Conservation (phyloP, 768 basidiomycete species). For the Amyloporia xantha region DNA sequence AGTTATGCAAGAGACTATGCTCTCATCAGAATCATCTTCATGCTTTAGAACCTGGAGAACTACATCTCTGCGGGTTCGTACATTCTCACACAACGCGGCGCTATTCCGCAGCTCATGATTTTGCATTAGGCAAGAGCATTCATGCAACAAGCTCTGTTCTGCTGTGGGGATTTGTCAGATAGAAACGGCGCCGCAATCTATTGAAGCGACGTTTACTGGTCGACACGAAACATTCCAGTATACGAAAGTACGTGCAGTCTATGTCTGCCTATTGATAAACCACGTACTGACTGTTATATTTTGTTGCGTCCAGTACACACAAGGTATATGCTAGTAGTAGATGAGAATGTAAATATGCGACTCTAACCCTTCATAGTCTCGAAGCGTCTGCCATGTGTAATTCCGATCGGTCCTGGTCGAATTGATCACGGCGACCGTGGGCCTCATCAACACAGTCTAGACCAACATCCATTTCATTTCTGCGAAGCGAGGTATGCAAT, state of each 20-base stretch:
- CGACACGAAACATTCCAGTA: slow-evolving; percentile 56
- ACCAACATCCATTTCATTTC: slow-evolving; percentile 42
- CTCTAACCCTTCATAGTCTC: slow-evolving; percentile 34
- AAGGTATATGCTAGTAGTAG: slow-evolving; percentile 39
- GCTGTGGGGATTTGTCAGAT: slow-evolving; percentile 51
- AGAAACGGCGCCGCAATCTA: slow-evolving; percentile 49
- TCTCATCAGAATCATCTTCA: slow-evolving; percentile 45
- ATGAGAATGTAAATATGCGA: no score
- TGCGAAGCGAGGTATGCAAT: slow-evolving; percentile 40
- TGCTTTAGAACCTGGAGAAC: slow-evolving; percentile 30
- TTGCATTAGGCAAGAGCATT: slow-evolving; percentile 48
- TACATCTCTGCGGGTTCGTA: slow-evolving; percentile 53
- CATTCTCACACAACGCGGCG: no score
- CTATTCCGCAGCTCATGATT: no score
- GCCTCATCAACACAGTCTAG: slow-evolving; percentile 41
- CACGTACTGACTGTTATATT: no score
- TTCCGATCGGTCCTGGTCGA: slow-evolving; percentile 37
- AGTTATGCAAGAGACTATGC: slow-evolving; percentile 51
- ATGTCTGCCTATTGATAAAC: not conserved
- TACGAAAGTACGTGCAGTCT: slow-evolving; percentile 41
- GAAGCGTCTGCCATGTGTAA: slow-evolving; percentile 44
- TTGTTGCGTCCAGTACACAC: slow-evolving; percentile 47
- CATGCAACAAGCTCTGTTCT: slow-evolving; percentile 37
- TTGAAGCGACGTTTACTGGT: slow-evolving; percentile 57
- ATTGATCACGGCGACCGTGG: slow-evolving; percentile 34